Evolutionary conservation across 116 monocot genomes (phyloP), one percentile per base, ranked within the genome.

Genomic region (Phalaenopsis hybrid): DNA sequence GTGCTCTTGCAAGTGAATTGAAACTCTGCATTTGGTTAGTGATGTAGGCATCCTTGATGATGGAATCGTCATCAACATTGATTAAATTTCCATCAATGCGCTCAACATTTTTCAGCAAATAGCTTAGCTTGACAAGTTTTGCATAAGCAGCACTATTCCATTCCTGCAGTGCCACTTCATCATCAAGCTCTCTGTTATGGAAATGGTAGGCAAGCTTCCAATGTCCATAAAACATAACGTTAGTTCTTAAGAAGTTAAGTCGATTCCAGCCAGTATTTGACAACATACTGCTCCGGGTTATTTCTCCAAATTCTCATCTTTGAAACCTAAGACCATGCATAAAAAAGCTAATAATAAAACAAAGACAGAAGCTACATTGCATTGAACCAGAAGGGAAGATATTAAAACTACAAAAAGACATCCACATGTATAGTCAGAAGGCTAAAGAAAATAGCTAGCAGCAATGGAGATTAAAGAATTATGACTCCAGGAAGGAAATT

Each of bases 61-160:
- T 74, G 25, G 86, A 84, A 6, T 61, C 78, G 67, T 85, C 85
- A 10, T 76, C 78, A 73, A 28, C 44, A 72, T 82, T 67, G 20
- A 51, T 45, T 37, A 88, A 9, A 73, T 87, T 89, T 58, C 91
- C 91, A 81, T 96, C 85, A 9, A 88, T 69, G 33, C 86, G 75
- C 49, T 90, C 82, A 3, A 93, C 79, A 77, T 87, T 79, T 57
- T 77, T 78, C 28, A 96, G 79, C 5, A 58, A 43, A 76, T 59
- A 77, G 59, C 87, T 83, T 84, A 96, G 70, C 85, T 79, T 94
- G 81, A 92, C 78, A 41, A 96, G 83, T 86, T 83, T 92, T 15
- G 88, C 88, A 81, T 87, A 92, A 2, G 92, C 92, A 31, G 80
- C 77, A 80, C 81, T 78, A 82, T 86, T 87, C 96, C 96, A 93